These are phyloP conservation scores for Aspergillus eucalypticola DNA, from an alignment of 2,329 filamentous ascomycete genomes.

Conservation along the genomic window DNA sequence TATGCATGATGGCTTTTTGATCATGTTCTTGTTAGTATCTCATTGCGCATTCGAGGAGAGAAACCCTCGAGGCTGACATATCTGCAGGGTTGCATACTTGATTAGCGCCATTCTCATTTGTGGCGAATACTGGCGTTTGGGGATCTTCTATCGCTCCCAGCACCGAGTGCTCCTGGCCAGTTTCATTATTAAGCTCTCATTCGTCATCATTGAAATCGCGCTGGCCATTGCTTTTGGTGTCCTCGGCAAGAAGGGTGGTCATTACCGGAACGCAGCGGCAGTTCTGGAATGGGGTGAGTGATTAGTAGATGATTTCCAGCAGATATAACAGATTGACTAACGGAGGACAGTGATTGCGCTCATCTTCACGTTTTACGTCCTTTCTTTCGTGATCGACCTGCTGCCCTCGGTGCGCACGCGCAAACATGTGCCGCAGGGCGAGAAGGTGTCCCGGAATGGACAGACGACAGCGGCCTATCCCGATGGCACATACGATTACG, in stretches of 20 bases:
- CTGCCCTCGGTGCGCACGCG: conserved; percentile 71
- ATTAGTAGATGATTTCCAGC: neutral
- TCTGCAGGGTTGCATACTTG: conserved; percentile 69
- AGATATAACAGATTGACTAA: neutral
- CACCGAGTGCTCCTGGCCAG: conserved; percentile 72
- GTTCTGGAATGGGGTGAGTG: conserved; percentile 68
- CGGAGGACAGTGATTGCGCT: conserved; percentile 62
- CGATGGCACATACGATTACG: conserved; percentile 25
- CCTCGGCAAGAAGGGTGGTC: conserved; percentile 31
- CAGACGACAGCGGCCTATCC: conserved; percentile 5
- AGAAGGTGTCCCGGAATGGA: conserved; percentile 32
- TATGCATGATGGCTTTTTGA: conserved; percentile 74
- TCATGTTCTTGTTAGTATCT: conserved; percentile 68
- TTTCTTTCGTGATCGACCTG: conserved; percentile 85
- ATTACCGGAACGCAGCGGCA: conserved; percentile 66
- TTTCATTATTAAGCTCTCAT: conserved; percentile 84
- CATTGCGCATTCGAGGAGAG: neutral
- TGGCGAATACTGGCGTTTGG: conserved; percentile 83
- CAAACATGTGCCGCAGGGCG: conserved; percentile 46
- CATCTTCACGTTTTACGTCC: conserved; percentile 83
- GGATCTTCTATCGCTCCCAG: conserved; percentile 70
- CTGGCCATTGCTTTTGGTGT: conserved; percentile 69
- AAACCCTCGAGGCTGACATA: neutral
- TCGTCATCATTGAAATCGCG: conserved; percentile 76
- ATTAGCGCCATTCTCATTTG: conserved; percentile 85